Base-by-base conservation (phyloP, 345 rosid species). In the Hibiscus trionum region DNA sequence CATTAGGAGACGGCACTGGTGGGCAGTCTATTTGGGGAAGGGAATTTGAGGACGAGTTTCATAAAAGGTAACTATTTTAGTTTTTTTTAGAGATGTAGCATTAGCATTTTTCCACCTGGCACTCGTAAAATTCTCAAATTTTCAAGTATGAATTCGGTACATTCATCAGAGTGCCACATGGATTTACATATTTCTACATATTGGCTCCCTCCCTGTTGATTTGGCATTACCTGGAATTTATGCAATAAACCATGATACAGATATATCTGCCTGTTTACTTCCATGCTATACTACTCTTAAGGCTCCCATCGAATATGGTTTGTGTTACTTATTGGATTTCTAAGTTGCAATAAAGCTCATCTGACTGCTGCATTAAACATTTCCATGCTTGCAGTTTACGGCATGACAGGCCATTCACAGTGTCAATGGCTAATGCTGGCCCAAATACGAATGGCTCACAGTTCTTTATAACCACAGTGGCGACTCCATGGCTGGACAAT, bases 1-100 rank as follows among this genome's bases (percentile, higher is more conserved):
- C 99, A 68, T 81, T 96, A 74, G 99, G 99, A 50, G 99, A 96
- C 82, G 99, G 99, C 63, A 96, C 98, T 58, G 99, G 98, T 71
- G 99, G 98, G 65, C 99, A 96, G 82, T 92, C 99, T 73, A 93
- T 96, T 47, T 93, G 99, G 99, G 99, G 99, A 65, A 89, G 98
- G 83, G 99, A 91, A 82, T 96, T 93, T 50, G 98, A 89, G 83
- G 99, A 93, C 47, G 99, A 96, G 84, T 93, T 96, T 80, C 99
- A 96, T 82, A 96, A 93, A 85, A 96, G 99, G 97, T 95, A 77
- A 62, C 52, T 4, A 14, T 62, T 66, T 66, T 62, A 4, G 74
- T 61, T 15, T 26, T 53, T 21, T 65, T 55, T 10, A 14, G 10
- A 71, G 63, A 56, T 72, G 37, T 39, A 31, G 59, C 31, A 52